Evolutionary conservation across 2,329 filamentous ascomycete species (phyloP), one percentile per base, ranked within the genome.

Genomic region (Stachybotrys chartarum): DNA sequence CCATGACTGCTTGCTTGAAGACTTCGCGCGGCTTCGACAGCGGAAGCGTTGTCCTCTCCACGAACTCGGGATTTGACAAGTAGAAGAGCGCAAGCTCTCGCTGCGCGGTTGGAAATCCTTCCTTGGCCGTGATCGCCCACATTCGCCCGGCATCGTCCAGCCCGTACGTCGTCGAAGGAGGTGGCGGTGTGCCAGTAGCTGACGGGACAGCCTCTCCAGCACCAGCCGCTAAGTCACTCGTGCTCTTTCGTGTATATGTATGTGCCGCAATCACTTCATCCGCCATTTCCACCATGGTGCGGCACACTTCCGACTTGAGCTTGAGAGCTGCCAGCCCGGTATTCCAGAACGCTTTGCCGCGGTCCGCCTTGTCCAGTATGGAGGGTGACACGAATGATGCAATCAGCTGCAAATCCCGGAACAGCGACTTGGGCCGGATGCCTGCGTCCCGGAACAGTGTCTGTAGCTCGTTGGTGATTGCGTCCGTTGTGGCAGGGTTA

Each of bases 21-120:
- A 95, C 91, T 65, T 97, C 91, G 30, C 87, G 81, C 0, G 91
- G 89, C 66, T 88, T 88, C 16, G 89, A 90, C 53, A 97, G 80
- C 1, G 94, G 94, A 47, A 95, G 77, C 0, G 91, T 91, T 8
- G 91, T 88, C 30, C 90, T 83, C 61, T 84, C 82, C 12, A 97
- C 84, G 16, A 94, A 81, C 68, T 96, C 91, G 0, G 94, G 92
- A 62, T 96, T 88, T 0, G 91, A 94, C 45, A 99, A 82, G 69
- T 97, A 97, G 64, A 97, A 88, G 59, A 96, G 88, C 1, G 90
- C 94, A 16, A 99, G 81, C 72, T 99, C 94, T 52, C 94, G 86
- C 74, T 97, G 92, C 6, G 93, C 92, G 12, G 90, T 88, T 0
- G 91, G 81, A 50, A 70, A 70, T 45, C 93, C 92, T 72, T 99